Evolutionary conservation across 768 basidiomycete species (phyloP).

Genomic region (Leucocoprinus birnbaumii): DNA sequence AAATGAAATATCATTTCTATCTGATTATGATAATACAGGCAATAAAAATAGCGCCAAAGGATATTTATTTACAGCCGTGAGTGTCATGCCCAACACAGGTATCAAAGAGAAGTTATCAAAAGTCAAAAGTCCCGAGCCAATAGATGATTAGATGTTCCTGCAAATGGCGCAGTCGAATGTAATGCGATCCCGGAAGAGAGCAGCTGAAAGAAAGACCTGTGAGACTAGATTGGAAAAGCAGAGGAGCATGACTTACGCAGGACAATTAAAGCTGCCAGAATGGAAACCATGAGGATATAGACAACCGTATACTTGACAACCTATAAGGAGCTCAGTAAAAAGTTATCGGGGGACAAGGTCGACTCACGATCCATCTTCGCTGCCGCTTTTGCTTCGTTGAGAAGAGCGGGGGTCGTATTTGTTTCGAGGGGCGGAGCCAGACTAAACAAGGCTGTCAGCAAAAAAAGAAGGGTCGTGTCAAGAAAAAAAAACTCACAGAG

Average conservation of each 20-base stretch:
- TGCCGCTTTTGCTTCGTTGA: slow-evolving; percentile 92
- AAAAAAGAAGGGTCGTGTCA: not conserved
- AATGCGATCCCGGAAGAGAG: slow-evolving; percentile 79
- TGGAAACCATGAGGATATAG: slow-evolving; percentile 72
- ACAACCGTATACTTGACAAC: slow-evolving; percentile 84
- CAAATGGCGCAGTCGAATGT: slow-evolving; percentile 80
- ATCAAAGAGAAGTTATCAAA: not conserved
- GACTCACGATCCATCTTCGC: slow-evolving; percentile 78
- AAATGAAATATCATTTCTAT: slow-evolving; percentile 11
- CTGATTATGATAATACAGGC: slow-evolving; percentile 15
- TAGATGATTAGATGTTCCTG: slow-evolving; percentile 74
- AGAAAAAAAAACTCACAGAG: slow-evolving; percentile 59
- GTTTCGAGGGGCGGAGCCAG: slow-evolving; percentile 94
- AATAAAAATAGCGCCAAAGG: slow-evolving; percentile 4
- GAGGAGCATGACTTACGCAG: slow-evolving; percentile 56
- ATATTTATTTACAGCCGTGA: slow-evolving; percentile 4
- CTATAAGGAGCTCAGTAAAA: slow-evolving; percentile 27
- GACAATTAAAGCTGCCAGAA: slow-evolving; percentile 79
- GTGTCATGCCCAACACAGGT: slow-evolving; percentile 7
- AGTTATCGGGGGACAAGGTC: slow-evolving; percentile 21
- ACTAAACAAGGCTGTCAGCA: slow-evolving; percentile 43
- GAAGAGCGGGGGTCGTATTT: slow-evolving; percentile 90
- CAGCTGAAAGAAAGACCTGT: slow-evolving; percentile 44
- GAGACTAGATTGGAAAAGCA: not conserved
- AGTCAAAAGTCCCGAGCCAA: slow-evolving; percentile 11